Conservation (phyloP, 768 basidiomycete genomes). For the Leccinum obscurum region DNA sequence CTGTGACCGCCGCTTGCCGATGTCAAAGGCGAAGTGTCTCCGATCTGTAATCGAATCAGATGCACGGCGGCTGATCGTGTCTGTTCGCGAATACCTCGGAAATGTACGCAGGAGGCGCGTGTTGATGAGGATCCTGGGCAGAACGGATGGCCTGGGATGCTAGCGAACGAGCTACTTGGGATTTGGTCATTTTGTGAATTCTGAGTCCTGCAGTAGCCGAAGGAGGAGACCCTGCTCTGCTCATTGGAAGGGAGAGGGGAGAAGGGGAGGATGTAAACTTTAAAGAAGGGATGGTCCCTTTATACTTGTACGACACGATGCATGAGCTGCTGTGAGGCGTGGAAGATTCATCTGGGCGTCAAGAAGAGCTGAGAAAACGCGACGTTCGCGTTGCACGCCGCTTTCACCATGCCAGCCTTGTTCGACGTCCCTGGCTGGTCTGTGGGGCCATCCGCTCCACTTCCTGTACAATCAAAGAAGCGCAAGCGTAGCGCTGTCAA, state of each 20-base stretch:
- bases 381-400: conserved; percentile 20
- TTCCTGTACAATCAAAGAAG: conserved; percentile 40
- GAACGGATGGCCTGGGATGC: conserved; percentile 8
- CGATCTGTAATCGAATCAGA: conserved; percentile 22
- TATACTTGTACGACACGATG: conserved; percentile 23
- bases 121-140: conserved; percentile 15
- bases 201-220: conserved; percentile 9
- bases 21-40: conserved; percentile 13
- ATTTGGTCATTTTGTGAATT: conserved; percentile 15
- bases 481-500: conserved; percentile 57
- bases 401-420: conserved; percentile 32
- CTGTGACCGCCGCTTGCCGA: conserved; percentile 6
- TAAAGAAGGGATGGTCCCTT: background rate
- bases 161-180: conserved; percentile 2
- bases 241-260: conserved; percentile 7
- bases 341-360: conserved; percentile 11
- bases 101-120: conserved; percentile 3
- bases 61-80: background rate
- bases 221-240: conserved; percentile 3
- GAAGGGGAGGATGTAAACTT: background rate
- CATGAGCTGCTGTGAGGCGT: conserved; percentile 15
- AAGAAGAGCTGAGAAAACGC: conserved; percentile 14
- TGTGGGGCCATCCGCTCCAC: conserved; percentile 41
- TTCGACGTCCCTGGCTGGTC: conserved; percentile 76
- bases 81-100: conserved; percentile 17